These are phyloP conservation scores for Chrysoporthe austroafricana DNA, from an alignment of 2,329 filamentous ascomycete species.

Conservation along the genomic window DNA sequence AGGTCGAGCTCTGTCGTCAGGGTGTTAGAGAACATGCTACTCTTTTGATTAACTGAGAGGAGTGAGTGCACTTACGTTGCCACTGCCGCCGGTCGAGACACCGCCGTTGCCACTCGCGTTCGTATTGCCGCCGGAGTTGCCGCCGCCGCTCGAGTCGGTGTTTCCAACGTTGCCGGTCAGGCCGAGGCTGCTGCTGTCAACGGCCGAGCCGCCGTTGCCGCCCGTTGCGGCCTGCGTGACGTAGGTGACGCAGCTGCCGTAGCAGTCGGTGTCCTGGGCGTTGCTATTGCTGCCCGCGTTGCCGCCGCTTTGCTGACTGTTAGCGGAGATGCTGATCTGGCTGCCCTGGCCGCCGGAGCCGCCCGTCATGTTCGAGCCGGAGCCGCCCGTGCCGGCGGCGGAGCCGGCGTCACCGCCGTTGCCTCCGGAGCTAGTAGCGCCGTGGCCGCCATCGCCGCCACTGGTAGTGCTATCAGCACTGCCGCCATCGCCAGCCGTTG, in stretches of 20 bases:
- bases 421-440: background rate
- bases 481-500: background rate
- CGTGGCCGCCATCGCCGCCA: background rate
- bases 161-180: background rate
- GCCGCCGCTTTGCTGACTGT: slow-evolving; percentile 2
- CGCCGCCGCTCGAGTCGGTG: background rate
- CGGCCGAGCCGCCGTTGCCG: background rate
- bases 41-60: background rate
- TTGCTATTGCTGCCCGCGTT: slow-evolving; percentile 1
- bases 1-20: background rate
- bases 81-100: background rate
- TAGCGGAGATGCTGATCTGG: background rate
- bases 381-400: background rate
- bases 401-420: background rate
- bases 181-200: background rate
- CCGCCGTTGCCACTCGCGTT: slow-evolving; percentile 7
- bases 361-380: background rate
- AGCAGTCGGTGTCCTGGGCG: slow-evolving; percentile 8
- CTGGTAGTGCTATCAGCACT: background rate
- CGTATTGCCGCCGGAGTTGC: background rate
- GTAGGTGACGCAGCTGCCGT: slow-evolving; percentile 17
- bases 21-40: background rate
- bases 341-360: background rate
- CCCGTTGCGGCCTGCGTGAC: slow-evolving; percentile 4
- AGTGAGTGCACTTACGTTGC: background rate